These are phyloP conservation scores for Geranium incanum DNA, from an alignment of 441 rosid genomes.

Conservation along the genomic window DNA sequence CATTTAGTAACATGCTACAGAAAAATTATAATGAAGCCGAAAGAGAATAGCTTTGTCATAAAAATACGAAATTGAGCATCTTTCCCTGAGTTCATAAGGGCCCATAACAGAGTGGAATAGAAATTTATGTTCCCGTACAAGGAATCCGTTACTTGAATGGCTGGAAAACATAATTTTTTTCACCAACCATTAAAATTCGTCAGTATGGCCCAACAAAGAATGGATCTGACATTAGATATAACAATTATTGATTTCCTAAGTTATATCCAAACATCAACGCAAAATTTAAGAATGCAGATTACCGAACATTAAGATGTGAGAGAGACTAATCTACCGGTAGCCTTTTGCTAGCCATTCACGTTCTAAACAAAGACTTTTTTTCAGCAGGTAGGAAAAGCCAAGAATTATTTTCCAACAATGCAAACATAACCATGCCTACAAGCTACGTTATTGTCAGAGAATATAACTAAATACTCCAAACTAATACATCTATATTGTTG, in stretches of 20 bases:
- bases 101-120: not conserved
- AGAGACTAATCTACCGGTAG: too few relatives aligned
- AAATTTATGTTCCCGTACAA: not conserved
- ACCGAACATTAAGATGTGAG: not conserved
- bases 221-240: not conserved
- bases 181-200: not conserved
- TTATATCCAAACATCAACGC: not conserved
- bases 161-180: not conserved
- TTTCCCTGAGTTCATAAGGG: not conserved
- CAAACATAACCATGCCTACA: too few relatives aligned
- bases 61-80: not conserved
- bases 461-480: too few relatives aligned
- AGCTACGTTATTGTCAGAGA: too few relatives aligned
- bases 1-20: not conserved
- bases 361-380: too few relatives aligned
- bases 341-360: too few relatives aligned
- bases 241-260: not conserved
- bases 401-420: too few relatives aligned
- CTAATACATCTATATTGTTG: too few relatives aligned
- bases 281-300: not conserved
- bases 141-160: not conserved
- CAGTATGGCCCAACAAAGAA: not conserved
- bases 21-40: not conserved
- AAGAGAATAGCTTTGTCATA: not conserved
- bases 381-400: too few relatives aligned